Base-by-base conservation (phyloP, 768 basidiomycete species). In the Auriscalpium orientale region DNA sequence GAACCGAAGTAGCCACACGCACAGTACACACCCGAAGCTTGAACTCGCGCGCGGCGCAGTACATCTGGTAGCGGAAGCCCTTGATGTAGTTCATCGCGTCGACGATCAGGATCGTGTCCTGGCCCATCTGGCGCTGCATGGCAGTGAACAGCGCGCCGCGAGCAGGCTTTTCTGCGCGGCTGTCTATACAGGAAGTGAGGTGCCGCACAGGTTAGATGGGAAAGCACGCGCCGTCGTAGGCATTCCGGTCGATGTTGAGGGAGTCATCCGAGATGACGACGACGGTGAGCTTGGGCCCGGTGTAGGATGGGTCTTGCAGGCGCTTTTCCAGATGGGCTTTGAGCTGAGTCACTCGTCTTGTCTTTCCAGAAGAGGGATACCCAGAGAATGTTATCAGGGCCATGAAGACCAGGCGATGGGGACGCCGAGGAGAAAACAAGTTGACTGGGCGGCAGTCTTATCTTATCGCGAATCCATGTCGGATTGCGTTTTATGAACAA, bases 61-160 rank as follows among this genome's bases (percentile, higher is more conserved):
- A 97, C 74, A 99, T 85, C 69, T 99, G 97, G 70, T 99, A 99
- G 34, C 97, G 84, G 67, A 93, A 97, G 11, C 95, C 95, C 68
- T 99, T 98, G 78, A 98, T 98, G 71, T 99, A 98, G 67, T 98
- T 98, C 62, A 89, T 79, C 13, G 86, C 83, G 66, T 99, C 97
- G 58, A 94, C 79, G 62, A 99, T 89, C 56, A 97, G 78, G 64
- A 98, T 82, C 0, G 83, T 88, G 64, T 90, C 84, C 37, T 71
- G 68, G 21, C 79, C 76, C 60, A 99, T 77, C 36, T 80, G 77
- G 12, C 97, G 78, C 62, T 87, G 91, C 51, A 94, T 75, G 1
- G 90, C 82, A 1, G 93, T 83, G 68, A 95, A 92, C 20, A 95
- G 77, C 11, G 87, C 76, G 5, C 80, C 91, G 33, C 97, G 79